These are phyloP conservation scores for Apiospora marii DNA, from an alignment of 2,329 filamentous ascomycete genomes.

Conservation along the genomic window DNA sequence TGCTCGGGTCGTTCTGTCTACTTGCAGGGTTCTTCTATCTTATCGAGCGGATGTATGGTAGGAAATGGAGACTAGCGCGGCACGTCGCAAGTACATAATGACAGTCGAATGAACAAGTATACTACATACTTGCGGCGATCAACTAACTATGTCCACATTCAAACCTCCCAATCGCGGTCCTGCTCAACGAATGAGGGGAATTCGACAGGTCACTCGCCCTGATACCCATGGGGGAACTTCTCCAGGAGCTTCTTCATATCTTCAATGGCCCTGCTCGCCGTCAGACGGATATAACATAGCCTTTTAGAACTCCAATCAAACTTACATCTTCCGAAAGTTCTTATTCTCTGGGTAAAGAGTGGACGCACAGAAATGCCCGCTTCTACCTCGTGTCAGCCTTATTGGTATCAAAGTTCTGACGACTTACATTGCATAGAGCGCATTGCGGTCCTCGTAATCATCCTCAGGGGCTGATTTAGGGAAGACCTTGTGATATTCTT, in stretches of 20 bases:
- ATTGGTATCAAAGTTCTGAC: neutral
- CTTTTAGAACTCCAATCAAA: too few species aligned
- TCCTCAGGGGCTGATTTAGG: neutral
- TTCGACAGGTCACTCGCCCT: too few species aligned
- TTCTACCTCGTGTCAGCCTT: neutral
- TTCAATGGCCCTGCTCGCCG: neutral
- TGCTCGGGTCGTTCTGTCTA: slow-evolving; percentile 1
- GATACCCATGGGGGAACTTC: neutral
- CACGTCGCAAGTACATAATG: neutral
- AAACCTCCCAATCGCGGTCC: neutral
- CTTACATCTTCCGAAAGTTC: neutral
- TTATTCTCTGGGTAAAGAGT: neutral
- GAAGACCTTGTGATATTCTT: neutral
- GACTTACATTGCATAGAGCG: neutral
- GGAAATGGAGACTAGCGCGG: too few species aligned
- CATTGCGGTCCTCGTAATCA: neutral
- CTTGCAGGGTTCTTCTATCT: neutral
- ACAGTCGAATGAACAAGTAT: too few species aligned
- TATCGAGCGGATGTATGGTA: too few species aligned
- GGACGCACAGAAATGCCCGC: slow-evolving; percentile 1
- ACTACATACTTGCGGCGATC: too few species aligned
- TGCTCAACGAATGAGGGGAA: neutral
- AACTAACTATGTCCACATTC: too few species aligned
- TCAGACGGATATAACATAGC: neutral
- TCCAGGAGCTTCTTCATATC: neutral